phyloP scores from a whole-genome alignment of 306 rosid species.

The Vigna mungo region DNA sequence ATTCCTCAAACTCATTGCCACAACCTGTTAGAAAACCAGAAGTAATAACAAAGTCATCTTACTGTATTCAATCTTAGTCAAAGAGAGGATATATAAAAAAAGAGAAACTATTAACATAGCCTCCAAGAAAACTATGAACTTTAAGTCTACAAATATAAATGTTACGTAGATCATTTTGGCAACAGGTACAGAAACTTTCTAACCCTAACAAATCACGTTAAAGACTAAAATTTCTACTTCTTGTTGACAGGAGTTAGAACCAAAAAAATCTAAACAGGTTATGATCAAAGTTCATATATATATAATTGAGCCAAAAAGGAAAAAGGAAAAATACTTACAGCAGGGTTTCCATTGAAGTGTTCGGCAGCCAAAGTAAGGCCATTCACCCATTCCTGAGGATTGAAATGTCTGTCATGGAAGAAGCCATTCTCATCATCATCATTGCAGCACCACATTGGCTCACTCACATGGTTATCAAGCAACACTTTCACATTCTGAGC shows the following conservation, averaged over 20 bases:
- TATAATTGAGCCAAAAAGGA: background rate
- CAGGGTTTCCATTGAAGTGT: constrained; percentile 33
- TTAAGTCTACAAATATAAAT: no score
- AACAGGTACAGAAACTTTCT: no score
- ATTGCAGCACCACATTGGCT: constrained; percentile 63
- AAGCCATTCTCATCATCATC: constrained; percentile 66
- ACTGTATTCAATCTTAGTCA: no score
- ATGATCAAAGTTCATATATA: background rate
- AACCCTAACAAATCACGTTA: no score
- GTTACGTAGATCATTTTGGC: no score
- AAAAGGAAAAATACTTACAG: constrained; percentile 39
- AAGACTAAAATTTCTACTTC: no score
- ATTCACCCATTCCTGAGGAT: constrained; percentile 59
- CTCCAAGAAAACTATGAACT: no score
- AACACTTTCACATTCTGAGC: constrained; percentile 49
- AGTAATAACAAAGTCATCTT: constrained; percentile 3
- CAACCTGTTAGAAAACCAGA: constrained; percentile 44
- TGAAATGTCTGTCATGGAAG: constrained; percentile 57
- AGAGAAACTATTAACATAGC: no score
- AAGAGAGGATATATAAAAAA: no score
- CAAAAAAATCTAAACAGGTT: no score
- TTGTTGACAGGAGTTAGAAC: no score
- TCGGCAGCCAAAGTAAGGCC: constrained; percentile 58
- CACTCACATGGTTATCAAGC: constrained; percentile 67
- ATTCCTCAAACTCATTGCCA: constrained; percentile 67